These are phyloP conservation scores for Kuraishia borneana DNA, from an alignment of 805 yeast genomes.

Conservation along the genomic window DNA sequence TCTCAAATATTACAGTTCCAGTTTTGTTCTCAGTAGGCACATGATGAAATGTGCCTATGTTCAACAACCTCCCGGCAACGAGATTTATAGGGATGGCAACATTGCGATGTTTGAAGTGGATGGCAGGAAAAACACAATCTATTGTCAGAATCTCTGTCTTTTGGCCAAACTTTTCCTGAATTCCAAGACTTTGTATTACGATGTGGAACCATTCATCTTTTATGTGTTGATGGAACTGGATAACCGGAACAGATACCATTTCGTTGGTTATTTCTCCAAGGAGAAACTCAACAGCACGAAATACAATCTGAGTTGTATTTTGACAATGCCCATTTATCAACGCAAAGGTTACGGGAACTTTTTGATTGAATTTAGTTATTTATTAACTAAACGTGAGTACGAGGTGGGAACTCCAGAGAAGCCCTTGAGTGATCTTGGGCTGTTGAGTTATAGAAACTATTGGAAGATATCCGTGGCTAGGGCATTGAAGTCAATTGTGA, in stretches of 20 bases:
- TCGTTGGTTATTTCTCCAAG: conserved; percentile 92
- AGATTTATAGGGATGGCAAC: conserved; percentile 65
- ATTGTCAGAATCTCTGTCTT: conserved; percentile 84
- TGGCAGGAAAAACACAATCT: conserved; percentile 71
- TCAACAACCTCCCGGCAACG: conserved; percentile 81
- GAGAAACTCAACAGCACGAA: conserved; percentile 67
- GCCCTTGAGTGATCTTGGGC: conserved; percentile 81
- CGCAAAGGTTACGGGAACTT: conserved; percentile 83
- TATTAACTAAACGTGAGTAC: conserved; percentile 63
- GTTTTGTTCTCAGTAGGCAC: conserved; percentile 61
- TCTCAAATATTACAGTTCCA: conserved; percentile 65
- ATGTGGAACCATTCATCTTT: conserved; percentile 91
- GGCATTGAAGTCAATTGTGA: conserved; percentile 17
- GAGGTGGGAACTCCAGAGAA: conserved; percentile 91
- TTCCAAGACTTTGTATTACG: conserved; percentile 86
- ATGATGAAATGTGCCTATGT: conserved; percentile 54
- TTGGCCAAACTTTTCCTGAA: conserved; percentile 82
- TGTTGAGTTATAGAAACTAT: conserved; percentile 74
- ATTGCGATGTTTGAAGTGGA: conserved; percentile 85
- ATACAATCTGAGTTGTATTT: conserved; percentile 82
- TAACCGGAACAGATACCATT: conserved; percentile 41
- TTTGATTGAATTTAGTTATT: conserved; percentile 80
- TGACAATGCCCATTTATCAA: conserved; percentile 82
- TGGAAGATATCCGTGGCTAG: conserved; percentile 67
- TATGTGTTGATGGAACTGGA: conserved; percentile 72